phyloP scores from a whole-genome alignment of 2,329 filamentous ascomycete species.

The Neofusicoccum cordaticola region DNA sequence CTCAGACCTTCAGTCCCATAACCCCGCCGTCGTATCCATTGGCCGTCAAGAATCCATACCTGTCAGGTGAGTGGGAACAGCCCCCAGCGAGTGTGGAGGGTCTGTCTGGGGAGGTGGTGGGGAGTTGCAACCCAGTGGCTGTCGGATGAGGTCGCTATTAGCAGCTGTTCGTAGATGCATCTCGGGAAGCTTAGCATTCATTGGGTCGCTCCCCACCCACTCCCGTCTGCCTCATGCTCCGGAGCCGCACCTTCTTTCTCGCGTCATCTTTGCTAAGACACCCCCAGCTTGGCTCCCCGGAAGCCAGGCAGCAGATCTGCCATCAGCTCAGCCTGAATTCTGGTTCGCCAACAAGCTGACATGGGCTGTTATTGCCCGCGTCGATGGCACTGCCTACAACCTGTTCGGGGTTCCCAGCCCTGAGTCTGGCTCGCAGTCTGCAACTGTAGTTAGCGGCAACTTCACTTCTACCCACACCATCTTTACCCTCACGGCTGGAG shows the following conservation, averaged over 20 bases:
- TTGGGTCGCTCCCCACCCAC: slow-evolving; percentile 9
- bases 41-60: slow-evolving; percentile 44
- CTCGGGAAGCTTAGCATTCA: neutral
- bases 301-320: slow-evolving; percentile 35
- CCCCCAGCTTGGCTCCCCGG: slow-evolving; percentile 42
- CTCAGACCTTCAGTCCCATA: slow-evolving; percentile 25
- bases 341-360: slow-evolving; percentile 43
- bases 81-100: neutral
- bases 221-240: neutral
- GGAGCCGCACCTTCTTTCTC: slow-evolving; percentile 9
- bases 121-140: neutral
- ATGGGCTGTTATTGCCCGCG: slow-evolving; percentile 43
- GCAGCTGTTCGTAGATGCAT: slow-evolving; percentile 12
- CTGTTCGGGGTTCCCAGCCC: slow-evolving; percentile 39
- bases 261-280: slow-evolving; percentile 15
- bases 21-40: slow-evolving; percentile 44
- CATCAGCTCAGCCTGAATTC: slow-evolving; percentile 41
- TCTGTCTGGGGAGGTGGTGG: neutral
- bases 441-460: slow-evolving; percentile 33
- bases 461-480: slow-evolving; percentile 44
- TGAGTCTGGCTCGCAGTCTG: slow-evolving; percentile 29
- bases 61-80: slow-evolving; percentile 29
- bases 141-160: neutral
- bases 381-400: slow-evolving; percentile 41
- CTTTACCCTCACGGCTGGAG: slow-evolving; percentile 39